phyloP scores from a whole-genome alignment of 1,139 yeast species.

The Pichia sp. region DNA sequence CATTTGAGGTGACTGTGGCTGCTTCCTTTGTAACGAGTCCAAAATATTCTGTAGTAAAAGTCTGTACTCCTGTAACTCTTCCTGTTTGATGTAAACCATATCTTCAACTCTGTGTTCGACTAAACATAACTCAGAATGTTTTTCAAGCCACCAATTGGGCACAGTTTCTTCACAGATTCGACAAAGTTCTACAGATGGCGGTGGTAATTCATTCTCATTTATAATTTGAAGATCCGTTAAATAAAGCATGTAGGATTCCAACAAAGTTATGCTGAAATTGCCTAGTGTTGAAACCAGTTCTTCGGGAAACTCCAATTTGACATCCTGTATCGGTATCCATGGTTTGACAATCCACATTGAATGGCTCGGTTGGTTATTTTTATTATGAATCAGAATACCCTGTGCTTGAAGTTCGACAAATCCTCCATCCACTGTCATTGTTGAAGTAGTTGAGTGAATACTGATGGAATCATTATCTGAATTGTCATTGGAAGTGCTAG shows the following conservation, averaged over 20 bases:
- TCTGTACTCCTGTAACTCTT: conserved; percentile 65
- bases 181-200: conserved; percentile 74
- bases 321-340: conserved; percentile 48
- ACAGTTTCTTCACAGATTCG: conserved; percentile 84
- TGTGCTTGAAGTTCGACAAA: conserved; percentile 82
- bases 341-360: conserved; percentile 94
- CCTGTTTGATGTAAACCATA: conserved; percentile 72
- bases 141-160: conserved; percentile 97
- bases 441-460: conserved; percentile 20
- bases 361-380: conserved; percentile 58
- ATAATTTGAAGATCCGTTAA: conserved; percentile 54
- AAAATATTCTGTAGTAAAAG: conserved; percentile 39
- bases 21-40: conserved; percentile 26
- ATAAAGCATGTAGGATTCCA: conserved; percentile 62
- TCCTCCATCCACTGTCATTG: conserved; percentile 39
- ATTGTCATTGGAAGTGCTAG: conserved; percentile 5
- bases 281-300: conserved; percentile 68
- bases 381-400: conserved; percentile 82
- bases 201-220: conserved; percentile 59
- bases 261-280: conserved; percentile 71
- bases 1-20: conserved; percentile 8
- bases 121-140: conserved; percentile 82
- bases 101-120: conserved; percentile 81
- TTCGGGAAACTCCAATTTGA: conserved; percentile 59
- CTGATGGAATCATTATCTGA: conserved; percentile 21